These are phyloP conservation scores for Trypanosoma lewisi DNA, from an alignment of 208 protist species.

Conservation along the genomic window DNA sequence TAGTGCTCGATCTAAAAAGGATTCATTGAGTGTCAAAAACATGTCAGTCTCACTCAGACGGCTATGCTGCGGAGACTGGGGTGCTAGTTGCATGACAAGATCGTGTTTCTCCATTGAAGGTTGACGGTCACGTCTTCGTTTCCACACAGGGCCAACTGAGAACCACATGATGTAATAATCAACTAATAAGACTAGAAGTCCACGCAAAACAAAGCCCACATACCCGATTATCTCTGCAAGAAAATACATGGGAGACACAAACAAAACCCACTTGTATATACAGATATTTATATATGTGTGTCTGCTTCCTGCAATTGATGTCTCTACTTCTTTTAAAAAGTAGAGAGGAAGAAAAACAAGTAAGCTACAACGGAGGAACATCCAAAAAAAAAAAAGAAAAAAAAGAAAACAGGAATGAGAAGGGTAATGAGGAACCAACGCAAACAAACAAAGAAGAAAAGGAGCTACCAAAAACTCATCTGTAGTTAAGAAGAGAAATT, in stretches of 20 bases:
- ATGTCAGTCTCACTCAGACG: slow-evolving; percentile 32
- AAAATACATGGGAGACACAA: slow-evolving; percentile 17
- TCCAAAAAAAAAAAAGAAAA: slow-evolving; percentile 1
- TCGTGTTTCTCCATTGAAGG: slow-evolving; percentile 50
- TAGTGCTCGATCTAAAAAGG: slow-evolving; percentile 56
- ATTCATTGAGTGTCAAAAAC: slow-evolving; percentile 49
- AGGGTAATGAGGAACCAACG: not conserved
- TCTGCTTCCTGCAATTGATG: not conserved
- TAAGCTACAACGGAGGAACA: not conserved
- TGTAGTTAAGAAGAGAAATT: not conserved
- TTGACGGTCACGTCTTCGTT: slow-evolving; percentile 29
- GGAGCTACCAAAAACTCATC: not conserved
- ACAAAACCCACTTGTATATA: too few relatives aligned
- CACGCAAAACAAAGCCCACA: slow-evolving; percentile 49
- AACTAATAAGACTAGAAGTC: slow-evolving; percentile 42
- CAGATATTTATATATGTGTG: too few relatives aligned
- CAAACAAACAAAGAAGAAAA: not conserved
- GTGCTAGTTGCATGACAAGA: slow-evolving; percentile 64
- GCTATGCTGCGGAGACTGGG: slow-evolving; percentile 48
- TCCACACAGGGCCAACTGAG: slow-evolving; percentile 49
- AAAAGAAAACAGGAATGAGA: slow-evolving; percentile 1
- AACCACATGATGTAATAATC: slow-evolving; percentile 65
- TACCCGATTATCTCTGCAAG: slow-evolving; percentile 24
- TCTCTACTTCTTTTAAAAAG: not conserved
- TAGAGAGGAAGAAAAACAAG: not conserved